Conservation (phyloP, 441 rosid genomes). For the Theobroma grandiflorum region DNA sequence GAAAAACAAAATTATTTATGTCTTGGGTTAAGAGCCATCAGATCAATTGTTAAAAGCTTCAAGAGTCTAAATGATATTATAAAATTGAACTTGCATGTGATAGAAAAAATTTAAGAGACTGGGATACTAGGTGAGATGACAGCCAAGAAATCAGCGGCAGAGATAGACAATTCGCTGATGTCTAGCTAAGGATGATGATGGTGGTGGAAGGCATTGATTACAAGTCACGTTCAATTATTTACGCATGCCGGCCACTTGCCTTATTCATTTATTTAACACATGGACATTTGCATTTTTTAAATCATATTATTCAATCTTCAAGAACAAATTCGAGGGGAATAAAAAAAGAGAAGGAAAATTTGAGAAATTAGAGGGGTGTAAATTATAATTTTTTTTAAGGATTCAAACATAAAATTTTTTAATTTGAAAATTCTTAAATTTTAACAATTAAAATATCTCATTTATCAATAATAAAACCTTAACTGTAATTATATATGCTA, state of each 20-base stretch:
- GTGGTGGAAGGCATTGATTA: not conserved
- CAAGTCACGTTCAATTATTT: not conserved
- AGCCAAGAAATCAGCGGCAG: not conserved
- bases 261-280: not conserved
- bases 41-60: not conserved
- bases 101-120: not conserved
- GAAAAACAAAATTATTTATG: not conserved
- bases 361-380: too few relatives aligned
- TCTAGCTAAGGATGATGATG: not conserved
- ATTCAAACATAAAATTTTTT: too few relatives aligned
- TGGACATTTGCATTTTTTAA: conserved; percentile 3
- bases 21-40: too few relatives aligned
- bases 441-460: too few relatives aligned
- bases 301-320: not conserved
- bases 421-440: too few relatives aligned
- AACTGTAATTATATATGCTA: too few relatives aligned
- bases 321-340: not conserved
- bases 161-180: not conserved
- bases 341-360: not conserved
- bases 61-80: too few relatives aligned
- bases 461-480: too few relatives aligned
- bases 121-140: not conserved
- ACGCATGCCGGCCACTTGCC: not conserved
- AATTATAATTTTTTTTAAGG: too few relatives aligned
- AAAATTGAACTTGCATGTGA: not conserved